These are phyloP conservation scores for Penicillium subrubescens DNA, from an alignment of 495 filamentous ascomycete genomes.

Conservation along the genomic window DNA sequence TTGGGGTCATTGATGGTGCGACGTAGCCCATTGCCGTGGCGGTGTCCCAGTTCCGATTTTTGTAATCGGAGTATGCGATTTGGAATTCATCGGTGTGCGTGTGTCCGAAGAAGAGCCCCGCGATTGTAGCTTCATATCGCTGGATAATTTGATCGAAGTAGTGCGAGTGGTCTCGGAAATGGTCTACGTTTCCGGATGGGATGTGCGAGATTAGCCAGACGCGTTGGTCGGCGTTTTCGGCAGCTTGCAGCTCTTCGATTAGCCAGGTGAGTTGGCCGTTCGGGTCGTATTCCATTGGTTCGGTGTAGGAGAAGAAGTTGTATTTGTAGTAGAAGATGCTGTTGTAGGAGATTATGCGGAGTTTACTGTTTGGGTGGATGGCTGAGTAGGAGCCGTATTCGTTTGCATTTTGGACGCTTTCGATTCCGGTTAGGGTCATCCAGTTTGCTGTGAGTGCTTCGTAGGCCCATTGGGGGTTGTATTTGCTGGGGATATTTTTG, in stretches of 20 bases:
- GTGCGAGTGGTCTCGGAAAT: constrained; percentile 54
- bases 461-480: constrained; percentile 54
- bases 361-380: constrained; percentile 39
- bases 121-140: constrained; percentile 54
- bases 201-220: constrained; percentile 60
- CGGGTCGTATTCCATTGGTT: constrained; percentile 52
- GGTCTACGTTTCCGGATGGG: constrained; percentile 47
- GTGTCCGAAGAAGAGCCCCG: constrained; percentile 60
- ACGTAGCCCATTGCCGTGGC: constrained; percentile 53
- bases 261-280: constrained; percentile 52
- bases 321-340: constrained; percentile 59
- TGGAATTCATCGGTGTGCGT: constrained; percentile 60
- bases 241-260: constrained; percentile 50
- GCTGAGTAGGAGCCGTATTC: constrained; percentile 55
- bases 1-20: constrained; percentile 56
- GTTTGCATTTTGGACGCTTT: constrained; percentile 34
- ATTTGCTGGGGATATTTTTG: constrained; percentile 27
- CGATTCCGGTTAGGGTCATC: constrained; percentile 44
- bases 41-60: constrained; percentile 31
- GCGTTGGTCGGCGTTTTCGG: constrained; percentile 51
- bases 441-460: constrained; percentile 49
- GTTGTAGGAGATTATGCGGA: constrained; percentile 60
- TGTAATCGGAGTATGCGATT: constrained; percentile 53
- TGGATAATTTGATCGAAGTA: constrained; percentile 57
- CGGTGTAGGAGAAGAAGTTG: constrained; percentile 56